phyloP scores from a whole-genome alignment of 352 stramenopile species.

The Phytophthora crassamura region DNA sequence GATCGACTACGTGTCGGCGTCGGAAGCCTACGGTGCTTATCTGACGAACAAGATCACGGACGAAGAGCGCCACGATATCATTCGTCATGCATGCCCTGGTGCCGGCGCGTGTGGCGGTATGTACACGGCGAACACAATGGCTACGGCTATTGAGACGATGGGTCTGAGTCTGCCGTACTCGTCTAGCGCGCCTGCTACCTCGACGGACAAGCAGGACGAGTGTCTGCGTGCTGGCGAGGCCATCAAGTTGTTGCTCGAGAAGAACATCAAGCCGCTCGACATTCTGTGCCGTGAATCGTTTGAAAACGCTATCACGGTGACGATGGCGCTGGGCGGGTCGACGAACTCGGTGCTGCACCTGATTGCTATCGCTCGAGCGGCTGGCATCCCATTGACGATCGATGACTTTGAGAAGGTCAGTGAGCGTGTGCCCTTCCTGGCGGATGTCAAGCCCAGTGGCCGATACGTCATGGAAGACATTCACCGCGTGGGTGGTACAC shows the following conservation, averaged over 20 bases:
- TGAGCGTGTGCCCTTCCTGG: conserved; percentile 96
- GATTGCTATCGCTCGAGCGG: conserved; percentile 97
- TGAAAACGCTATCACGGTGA: conserved; percentile 98
- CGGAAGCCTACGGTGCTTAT: conserved; percentile 96
- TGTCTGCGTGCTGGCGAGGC: conserved; percentile 90
- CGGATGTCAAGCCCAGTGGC: conserved; percentile 97
- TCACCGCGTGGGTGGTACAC: conserved; percentile 96
- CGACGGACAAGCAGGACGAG: conserved; percentile 93
- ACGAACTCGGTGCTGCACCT: conserved; percentile 99
- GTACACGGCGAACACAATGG: conserved; percentile 99
- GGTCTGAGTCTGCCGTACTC: conserved; percentile 97
- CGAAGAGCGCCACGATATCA: conserved; percentile 93
- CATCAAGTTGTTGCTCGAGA: conserved; percentile 92
- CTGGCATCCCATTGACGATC: conserved; percentile 92
- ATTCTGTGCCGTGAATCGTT: conserved; percentile 98
- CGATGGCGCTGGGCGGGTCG: conserved; percentile 97
- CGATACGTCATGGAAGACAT: conserved; percentile 99
- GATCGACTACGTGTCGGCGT: conserved; percentile 97
- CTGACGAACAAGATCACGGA: conserved; percentile 93
- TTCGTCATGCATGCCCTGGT: conserved; percentile 95
- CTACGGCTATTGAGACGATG: conserved; percentile 97
- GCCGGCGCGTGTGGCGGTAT: conserved; percentile 97
- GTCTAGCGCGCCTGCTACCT: conserved; percentile 95
- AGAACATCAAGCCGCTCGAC: conserved; percentile 97
- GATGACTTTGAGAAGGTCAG: conserved; percentile 98